A percentile compares a stretch with the other conserved stretches of the same genome.
Evolutionary conservation across 2,329 filamentous ascomycete species (phyloP).

Genomic region (Fusarium gaditjirri): DNA sequence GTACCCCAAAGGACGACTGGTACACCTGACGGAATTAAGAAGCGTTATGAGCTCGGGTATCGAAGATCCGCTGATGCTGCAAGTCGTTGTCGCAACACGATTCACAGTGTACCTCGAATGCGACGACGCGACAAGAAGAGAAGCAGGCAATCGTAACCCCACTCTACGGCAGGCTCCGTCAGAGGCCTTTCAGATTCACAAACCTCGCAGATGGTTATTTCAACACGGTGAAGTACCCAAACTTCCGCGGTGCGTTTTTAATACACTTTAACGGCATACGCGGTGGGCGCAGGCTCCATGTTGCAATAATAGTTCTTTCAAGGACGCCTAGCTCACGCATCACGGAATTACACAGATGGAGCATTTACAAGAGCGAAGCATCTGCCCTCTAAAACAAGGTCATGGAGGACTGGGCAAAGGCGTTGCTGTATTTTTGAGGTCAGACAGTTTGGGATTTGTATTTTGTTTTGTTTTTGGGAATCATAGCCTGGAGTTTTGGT

Average conservation of each 20-base stretch:
- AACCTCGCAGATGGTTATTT: constrained; percentile 3
- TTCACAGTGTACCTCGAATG: constrained; percentile 42
- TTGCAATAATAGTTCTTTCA: background rate
- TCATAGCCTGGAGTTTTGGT: constrained; percentile 23
- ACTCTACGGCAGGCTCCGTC: constrained; percentile 9
- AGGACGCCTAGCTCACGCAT: constrained; percentile 10
- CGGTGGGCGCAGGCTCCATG: constrained; percentile 18
- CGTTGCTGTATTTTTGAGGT: constrained; percentile 3
- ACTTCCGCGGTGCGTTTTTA: background rate
- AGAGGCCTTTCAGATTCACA: background rate
- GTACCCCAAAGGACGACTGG: constrained; percentile 8
- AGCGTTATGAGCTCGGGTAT: constrained; percentile 39
- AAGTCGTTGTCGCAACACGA: constrained; percentile 37
- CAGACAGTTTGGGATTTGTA: constrained; percentile 2
- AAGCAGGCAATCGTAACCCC: constrained; percentile 11
- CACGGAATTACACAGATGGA: constrained; percentile 34
- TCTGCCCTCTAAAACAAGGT: constrained; percentile 19
- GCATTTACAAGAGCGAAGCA: constrained; percentile 39
- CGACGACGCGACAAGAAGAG: constrained; percentile 42
- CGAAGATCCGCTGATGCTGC: constrained; percentile 42
- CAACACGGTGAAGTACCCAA: constrained; percentile 2
- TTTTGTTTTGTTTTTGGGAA: background rate
- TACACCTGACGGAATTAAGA: constrained; percentile 27
- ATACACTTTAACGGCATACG: background rate
- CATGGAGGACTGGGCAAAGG: constrained; percentile 16